Conservation (phyloP, 768 basidiomycete species). For the Trichaptum fuscoviolaceum region DNA sequence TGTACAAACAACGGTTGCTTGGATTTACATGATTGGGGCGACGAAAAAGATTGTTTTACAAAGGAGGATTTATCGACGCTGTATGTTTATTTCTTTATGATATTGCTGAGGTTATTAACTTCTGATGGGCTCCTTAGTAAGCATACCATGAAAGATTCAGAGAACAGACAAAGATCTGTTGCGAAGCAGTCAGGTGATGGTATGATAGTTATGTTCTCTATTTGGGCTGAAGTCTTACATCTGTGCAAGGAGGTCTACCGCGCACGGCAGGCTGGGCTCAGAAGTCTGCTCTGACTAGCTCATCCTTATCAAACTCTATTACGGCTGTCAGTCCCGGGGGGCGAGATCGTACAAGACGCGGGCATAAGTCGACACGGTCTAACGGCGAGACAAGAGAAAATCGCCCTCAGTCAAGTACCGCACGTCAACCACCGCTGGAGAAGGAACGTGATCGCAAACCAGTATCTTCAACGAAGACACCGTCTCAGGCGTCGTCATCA, state of each 20-base stretch:
- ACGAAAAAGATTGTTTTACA: slow-evolving; percentile 96
- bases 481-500: slow-evolving; percentile 47
- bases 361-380: slow-evolving; percentile 24
- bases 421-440: slow-evolving; percentile 6
- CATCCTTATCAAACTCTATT: slow-evolving; percentile 5
- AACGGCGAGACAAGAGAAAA: slow-evolving; percentile 51
- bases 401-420: slow-evolving; percentile 17
- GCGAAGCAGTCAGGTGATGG: slow-evolving; percentile 45
- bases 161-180: slow-evolving; percentile 51
- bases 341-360: slow-evolving; percentile 18
- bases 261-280: slow-evolving; percentile 44
- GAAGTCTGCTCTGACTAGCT: slow-evolving; percentile 17
- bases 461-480: slow-evolving; percentile 33
- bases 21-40: slow-evolving; percentile 97
- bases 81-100: slow-evolving; percentile 39
- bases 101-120: slow-evolving; percentile 5
- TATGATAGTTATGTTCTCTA: slow-evolving; percentile 53
- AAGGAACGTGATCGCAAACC: slow-evolving; percentile 37
- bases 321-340: background rate
- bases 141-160: slow-evolving; percentile 89
- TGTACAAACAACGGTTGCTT: slow-evolving; percentile 90
- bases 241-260: slow-evolving; percentile 46
- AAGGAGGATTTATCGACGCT: slow-evolving; percentile 93
- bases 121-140: slow-evolving; percentile 44
- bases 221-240: slow-evolving; percentile 8